Base-by-base conservation (phyloP, 768 basidiomycete species). In the Candolleomyces eurysporus region DNA sequence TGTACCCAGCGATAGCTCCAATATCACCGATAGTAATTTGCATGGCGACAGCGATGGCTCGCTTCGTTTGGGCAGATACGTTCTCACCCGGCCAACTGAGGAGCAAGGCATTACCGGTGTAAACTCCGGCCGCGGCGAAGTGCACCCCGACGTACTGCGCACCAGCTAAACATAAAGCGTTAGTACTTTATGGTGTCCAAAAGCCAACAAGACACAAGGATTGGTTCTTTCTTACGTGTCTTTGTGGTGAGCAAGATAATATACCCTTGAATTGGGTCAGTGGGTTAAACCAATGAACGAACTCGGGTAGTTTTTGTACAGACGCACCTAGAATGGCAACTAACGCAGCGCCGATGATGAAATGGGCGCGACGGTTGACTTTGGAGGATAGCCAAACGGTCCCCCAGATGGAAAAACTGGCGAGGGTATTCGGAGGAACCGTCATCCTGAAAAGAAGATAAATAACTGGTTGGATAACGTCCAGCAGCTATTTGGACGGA, bases 61-160 rank as follows among this genome's bases (percentile, higher is more conserved):
- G 80, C 68, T 88, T 87, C 4, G 86, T 88, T 65, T 88, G 86
- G 11, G 82, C 83, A 13, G 85, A 85, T n/a, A 89, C 84, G 63
- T 88, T 88, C 70, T 88, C 86, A 17, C 82, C 78, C 0, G 85
- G 84, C 84, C 87, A 87, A 58, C 81, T 79, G 63, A 87, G 69
- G 40, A 87, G 73, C 10, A 86, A 70, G 1, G 85, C 79, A 65
- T 83, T 86, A 13, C 82, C 85, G 0, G 84, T 82, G 68, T 84
- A 89, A 2, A 85, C 73, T 11, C 85, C 85, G 0, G 80, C 80
- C 43, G 82, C 78, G 7, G 82, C 78, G 31, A 88, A 75, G 69
- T 81, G 82, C 0, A 86, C 79, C 17, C 86, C 84, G 22, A 82
- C 76, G 62, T 87, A 88, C 67, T 84, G 84, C 1, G 79, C 74